Base-by-base conservation (phyloP, 148 eudicot genomes). In the Silene latifolia region DNA sequence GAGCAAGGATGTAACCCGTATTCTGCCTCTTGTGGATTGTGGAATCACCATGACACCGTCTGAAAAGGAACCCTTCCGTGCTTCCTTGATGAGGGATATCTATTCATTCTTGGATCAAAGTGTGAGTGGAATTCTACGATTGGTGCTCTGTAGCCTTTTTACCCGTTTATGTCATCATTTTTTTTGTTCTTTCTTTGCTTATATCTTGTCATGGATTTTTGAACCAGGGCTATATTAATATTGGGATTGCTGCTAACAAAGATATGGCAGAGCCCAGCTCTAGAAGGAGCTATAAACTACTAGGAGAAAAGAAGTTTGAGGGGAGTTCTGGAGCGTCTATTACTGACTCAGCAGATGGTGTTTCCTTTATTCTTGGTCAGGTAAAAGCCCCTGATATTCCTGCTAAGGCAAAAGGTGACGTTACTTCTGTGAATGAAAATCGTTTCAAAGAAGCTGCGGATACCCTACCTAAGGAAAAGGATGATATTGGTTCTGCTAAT, bases 161-260 rank as follows among this genome's bases (percentile, higher is more conserved):
- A 46, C 32, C 48, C 20, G 47, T 9, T 54, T 58, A 69, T 58
- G 25, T 39, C 47, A 77, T 75, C 57, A 21, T 80, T 76, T 14
- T 44, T 25, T 69, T 44, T 62, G 60, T 29, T 27, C 27, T 79
- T 56, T n/a, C 25, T 27, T 15, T 19, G n/a, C 65, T 64, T 27
- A 48, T n/a, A 10, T 71, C 62, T 60, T 63, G 54, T 57, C 59
- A 44, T 32, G 11, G 29, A 64, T 60, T 27, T 18, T 18, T 54
- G 24, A n/a, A 70, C 56, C 93, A 96, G 99, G 98, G 98, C 67
- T 96, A 88, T 77, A 96, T 96, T 72, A 96, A 96, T 86, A 80
- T 81, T 70, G 98, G 99, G 71, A 87, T 92, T 80, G 97, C 99
- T 79, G 84, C 88, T 72, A 78, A 79, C 69, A 95, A 90, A 86